These are phyloP conservation scores for Bocquillonia castaneifolia DNA, from an alignment of 441 rosid species.

Conservation along the genomic window DNA sequence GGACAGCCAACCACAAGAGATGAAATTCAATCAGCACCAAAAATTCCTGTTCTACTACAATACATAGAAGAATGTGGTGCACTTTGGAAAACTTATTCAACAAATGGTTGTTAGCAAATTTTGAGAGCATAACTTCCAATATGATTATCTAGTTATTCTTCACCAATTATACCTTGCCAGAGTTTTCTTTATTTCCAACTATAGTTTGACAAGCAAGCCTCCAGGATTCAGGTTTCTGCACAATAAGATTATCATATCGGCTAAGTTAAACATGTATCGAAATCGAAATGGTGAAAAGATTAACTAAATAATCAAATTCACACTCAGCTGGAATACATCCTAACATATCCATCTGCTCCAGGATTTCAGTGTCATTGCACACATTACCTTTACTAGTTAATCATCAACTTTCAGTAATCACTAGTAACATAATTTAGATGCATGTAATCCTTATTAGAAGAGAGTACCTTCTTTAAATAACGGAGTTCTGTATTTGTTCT, in stretches of 20 bases:
- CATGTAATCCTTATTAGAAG: no score
- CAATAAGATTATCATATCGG: slow-evolving; percentile 7
- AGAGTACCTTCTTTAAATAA: slow-evolving; percentile 55
- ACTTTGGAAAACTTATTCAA: neutral
- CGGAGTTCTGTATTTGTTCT: slow-evolving; percentile 62
- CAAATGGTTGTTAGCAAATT: neutral
- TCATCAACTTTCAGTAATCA: neutral
- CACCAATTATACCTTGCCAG: slow-evolving; percentile 56
- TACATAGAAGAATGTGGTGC: neutral
- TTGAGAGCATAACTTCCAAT: neutral
- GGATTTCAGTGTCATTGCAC: neutral
- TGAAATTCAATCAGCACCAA: neutral
- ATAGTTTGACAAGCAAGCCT: slow-evolving; percentile 88
- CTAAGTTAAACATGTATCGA: slow-evolving; percentile 3
- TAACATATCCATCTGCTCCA: neutral
- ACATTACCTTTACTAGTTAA: neutral
- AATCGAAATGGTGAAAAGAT: neutral
- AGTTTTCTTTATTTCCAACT: slow-evolving; percentile 74
- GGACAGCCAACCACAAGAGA: slow-evolving; percentile 17
- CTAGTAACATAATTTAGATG: neutral
- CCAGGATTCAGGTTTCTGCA: slow-evolving; percentile 85
- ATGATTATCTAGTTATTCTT: neutral
- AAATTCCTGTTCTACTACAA: neutral
- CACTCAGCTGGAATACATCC: neutral
- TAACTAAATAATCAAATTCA: neutral